phyloP scores from a whole-genome alignment of 2,329 filamentous ascomycete species.

The Ophiocordyceps camponoti-rufipedis region DNA sequence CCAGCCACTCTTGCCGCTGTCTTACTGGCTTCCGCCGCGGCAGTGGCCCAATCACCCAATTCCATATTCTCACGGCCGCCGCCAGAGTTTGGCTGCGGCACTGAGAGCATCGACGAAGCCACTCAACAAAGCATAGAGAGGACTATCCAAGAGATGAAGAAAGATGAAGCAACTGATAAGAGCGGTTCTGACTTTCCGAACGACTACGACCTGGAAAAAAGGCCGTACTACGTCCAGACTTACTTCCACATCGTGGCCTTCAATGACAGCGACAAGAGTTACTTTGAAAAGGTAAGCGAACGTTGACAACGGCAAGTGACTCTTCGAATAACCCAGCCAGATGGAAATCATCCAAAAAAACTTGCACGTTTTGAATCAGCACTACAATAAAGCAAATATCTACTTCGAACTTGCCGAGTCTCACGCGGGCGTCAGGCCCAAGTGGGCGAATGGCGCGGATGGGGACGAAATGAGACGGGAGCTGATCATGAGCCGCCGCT shows the following conservation, averaged over 20 bases:
- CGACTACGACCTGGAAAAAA: too few species aligned
- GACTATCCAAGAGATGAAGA: too few species aligned
- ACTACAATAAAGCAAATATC: neutral
- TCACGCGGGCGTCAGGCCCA: neutral
- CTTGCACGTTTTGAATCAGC: neutral
- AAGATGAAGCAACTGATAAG: too few species aligned
- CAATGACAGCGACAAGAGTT: neutral
- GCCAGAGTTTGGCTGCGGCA: neutral
- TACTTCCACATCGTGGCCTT: neutral
- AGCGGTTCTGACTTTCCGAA: too few species aligned
- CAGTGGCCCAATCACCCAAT: neutral
- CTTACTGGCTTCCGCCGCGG: neutral
- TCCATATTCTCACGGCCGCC: neutral
- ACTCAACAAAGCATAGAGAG: neutral
- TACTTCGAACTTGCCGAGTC: neutral
- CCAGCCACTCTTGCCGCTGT: neutral
- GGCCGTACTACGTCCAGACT: neutral
- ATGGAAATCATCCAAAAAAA: neutral
- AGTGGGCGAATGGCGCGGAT: neutral
- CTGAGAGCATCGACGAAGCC: neutral
- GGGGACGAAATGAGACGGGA: neutral
- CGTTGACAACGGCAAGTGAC: neutral
- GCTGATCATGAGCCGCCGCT: neutral
- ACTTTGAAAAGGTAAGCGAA: neutral
- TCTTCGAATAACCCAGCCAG: neutral